Evolutionary conservation across 306 rosid species (phyloP), one percentile per base, ranked within the genome.

Genomic region (Fragaria nilgerrensis): DNA sequence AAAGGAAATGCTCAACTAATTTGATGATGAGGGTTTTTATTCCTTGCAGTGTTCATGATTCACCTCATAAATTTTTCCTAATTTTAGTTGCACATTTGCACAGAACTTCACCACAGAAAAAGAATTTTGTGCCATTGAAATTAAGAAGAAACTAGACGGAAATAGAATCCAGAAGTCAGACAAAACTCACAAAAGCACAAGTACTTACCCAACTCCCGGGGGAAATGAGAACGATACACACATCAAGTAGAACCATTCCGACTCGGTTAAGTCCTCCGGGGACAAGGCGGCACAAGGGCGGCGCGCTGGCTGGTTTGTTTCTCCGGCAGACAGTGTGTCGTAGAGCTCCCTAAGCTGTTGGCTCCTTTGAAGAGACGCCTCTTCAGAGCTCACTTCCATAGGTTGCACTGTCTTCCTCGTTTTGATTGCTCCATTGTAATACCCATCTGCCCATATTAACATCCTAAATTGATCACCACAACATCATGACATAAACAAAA

Each of bases 231-330:
- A 95, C 3, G 99, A 95, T 84, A 92, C 90, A 70, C 99, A 95
- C 97, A 95, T 89, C 92, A 95, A 77, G 81, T 95, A 95, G 88
- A 95, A 95, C 99, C 99, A 95, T 78, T 95, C 99, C 0, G 97
- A 92, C 78, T 95, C 97, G 0, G 97, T 95, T 56, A 95, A 71
- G 89, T 95, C 99, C 87, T 95, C 99, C 7, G 99, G 99, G 0
- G 99, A 95, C 81, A 95, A 86, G 61, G 99, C 81, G 1, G 97
- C 97, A 17, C 92, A 88, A 13, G 99, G 97, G 9, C 97, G 90
- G 1, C 96, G 87, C 8, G 86, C 73, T 0, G 98, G 97, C 32
- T 88, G 97, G 76, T 89, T 88, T 4, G 96, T 90, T 70, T 95
- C 97, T 43, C 92, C 92, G 47, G 86, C 84, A 0, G 97, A 92